Evolutionary conservation across 805 yeast species (phyloP).

Genomic region (Lipomyces starkeyi): DNA sequence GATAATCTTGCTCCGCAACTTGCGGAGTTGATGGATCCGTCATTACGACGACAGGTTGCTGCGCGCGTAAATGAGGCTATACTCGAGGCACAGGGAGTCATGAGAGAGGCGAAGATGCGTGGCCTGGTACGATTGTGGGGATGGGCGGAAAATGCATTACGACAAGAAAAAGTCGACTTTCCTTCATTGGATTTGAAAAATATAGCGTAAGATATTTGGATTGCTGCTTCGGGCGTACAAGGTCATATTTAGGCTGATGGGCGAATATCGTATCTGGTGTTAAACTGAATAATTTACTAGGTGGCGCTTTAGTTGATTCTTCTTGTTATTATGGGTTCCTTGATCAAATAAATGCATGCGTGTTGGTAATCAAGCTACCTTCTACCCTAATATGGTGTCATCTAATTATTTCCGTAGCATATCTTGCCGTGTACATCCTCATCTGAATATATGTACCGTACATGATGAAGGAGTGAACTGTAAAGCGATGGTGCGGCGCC

Average conservation of each 20-base stretch:
- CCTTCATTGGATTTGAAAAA: constrained; percentile 24
- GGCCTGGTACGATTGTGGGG: constrained; percentile 66
- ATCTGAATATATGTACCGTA: too few relatives aligned
- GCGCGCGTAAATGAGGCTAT: constrained; percentile 72
- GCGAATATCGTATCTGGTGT: constrained; percentile 8
- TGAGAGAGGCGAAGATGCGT: constrained; percentile 52
- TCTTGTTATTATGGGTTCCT: background rate
- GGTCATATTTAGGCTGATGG: background rate
- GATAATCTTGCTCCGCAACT: constrained; percentile 51
- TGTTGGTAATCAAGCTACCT: too few relatives aligned
- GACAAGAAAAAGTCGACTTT: constrained; percentile 29
- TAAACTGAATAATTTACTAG: background rate
- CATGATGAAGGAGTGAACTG: too few relatives aligned
- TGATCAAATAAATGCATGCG: background rate
- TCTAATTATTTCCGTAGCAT: too few relatives aligned
- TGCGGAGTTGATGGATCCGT: constrained; percentile 60
- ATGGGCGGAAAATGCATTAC: constrained; percentile 61
- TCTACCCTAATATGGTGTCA: too few relatives aligned
- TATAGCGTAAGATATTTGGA: constrained; percentile 5
- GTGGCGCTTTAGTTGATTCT: background rate
- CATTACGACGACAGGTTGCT: constrained; percentile 69
- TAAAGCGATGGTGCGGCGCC: too few relatives aligned
- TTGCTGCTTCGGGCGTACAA: background rate
- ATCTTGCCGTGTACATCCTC: too few relatives aligned
- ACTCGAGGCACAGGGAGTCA: constrained; percentile 50